Base-by-base conservation (phyloP, 2,329 filamentous ascomycete genomes). In the Colletotrichum gloeosporioides region DNA sequence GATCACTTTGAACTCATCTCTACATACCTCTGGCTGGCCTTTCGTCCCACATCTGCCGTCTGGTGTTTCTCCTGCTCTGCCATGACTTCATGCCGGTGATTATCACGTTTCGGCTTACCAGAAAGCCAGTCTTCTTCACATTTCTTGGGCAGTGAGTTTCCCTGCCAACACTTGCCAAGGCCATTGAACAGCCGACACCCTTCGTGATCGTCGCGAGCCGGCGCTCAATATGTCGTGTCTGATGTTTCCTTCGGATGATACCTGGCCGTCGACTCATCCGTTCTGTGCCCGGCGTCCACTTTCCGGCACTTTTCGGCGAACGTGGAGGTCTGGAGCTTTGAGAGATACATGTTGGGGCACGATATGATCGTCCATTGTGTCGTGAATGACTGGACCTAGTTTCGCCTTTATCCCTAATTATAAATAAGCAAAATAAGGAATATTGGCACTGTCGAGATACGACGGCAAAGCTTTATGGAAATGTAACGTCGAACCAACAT, bases 171-270 rank as follows among this genome's bases (percentile, higher is more conserved):
- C 13, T 53, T 49, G 61, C 68, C 39, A 55, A 72, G 69, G 22
- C 39, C 32, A 53, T 15, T 18, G 22, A 62, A 55, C n/a, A 22
- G 49, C 36, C 69, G 29, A 62, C 44, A 25, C 61, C 59, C 63
- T 15, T 22, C 18, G 18, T 63, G 55, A 57, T 63, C 62, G 18
- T 73, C 64, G 57, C 63, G 15, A 22, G 57, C 36, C 63, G 63
- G 57, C 57, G 57, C 57, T 68, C 12, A 53, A 13, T 69, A 64
- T 73, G 29, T 73, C 63, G 57, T 29, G 29, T 49, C 64, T 64
- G 44, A 73, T 64, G 63, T 73, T 73, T 69, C 55, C 25, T 68
- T 73, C 69, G 44, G 73, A 73, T 64, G 70, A 61, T 76, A 16
- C n/a, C 57, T 32, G 10, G n/a, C 44, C 63, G 34, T 73, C 36